A percentile compares a stretch with the other conserved stretches of the same genome.
These are phyloP conservation scores for Lepidium africanum DNA, from an alignment of 345 rosid species.

Conservation along the genomic window DNA sequence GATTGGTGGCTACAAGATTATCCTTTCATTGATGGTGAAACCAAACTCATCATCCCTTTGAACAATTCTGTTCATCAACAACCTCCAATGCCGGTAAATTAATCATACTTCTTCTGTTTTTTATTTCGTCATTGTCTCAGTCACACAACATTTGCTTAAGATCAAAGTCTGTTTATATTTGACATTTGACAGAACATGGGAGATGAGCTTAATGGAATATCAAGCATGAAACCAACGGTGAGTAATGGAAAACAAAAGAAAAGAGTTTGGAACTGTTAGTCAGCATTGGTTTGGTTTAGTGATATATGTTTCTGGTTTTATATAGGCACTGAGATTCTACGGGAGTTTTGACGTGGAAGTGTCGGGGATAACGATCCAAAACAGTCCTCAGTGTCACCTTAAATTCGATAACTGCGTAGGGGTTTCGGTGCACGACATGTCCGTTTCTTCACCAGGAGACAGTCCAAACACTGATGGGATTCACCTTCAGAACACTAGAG, in stretches of 20 bases:
- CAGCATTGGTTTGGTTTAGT: neutral
- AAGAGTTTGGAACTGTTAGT: neutral
- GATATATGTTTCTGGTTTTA: slow-evolving; percentile 8
- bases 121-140: neutral
- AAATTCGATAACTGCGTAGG: slow-evolving; percentile 86
- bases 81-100: slow-evolving; percentile 63
- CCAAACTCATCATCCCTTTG: slow-evolving; percentile 50
- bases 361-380: slow-evolving; percentile 79
- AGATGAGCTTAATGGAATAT: slow-evolving; percentile 59
- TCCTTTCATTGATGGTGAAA: slow-evolving; percentile 48
- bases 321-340: slow-evolving; percentile 84
- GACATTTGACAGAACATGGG: slow-evolving; percentile 41
- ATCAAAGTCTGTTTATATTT: slow-evolving; percentile 13
- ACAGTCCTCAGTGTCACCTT: slow-evolving; percentile 98
- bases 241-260: neutral
- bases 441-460: slow-evolving; percentile 71
- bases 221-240: slow-evolving; percentile 87
- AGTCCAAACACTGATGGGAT: slow-evolving; percentile 99
- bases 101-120: neutral
- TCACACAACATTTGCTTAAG: neutral
- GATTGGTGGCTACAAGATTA: slow-evolving; percentile 84
- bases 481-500: slow-evolving; percentile 85
- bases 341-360: slow-evolving; percentile 84
- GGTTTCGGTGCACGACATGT: slow-evolving; percentile 66
- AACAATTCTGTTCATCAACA: slow-evolving; percentile 41